Evolutionary conservation across 768 basidiomycete species (phyloP), one percentile per base, ranked within the genome.

Genomic region (Suillus weaverae): DNA sequence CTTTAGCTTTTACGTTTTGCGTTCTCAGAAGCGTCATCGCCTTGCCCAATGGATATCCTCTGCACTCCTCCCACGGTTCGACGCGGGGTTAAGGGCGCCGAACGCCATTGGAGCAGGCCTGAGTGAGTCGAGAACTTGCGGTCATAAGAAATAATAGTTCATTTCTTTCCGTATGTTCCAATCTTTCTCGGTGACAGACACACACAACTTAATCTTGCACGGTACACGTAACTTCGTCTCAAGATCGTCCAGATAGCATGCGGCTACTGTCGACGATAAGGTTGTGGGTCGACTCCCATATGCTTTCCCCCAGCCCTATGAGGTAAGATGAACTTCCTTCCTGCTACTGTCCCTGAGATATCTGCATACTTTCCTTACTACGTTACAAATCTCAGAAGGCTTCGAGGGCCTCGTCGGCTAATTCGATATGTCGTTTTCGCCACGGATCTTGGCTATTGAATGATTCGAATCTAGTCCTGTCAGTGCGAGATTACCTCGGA

Each of bases 1-100:
- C 56, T 57, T 57, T 57, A 26, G 10, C 56, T 57, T 57, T 57
- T 57, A 57, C 56, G 56, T 57, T 57, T 57, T 57, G 38, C 56
- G 56, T 57, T 56, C 38, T 39, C 9, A 57, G 56, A 57, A 57
- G 56, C 56, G 26, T 57, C 36, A 57, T 57, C 8, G 38, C 16
- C 56, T 57, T 26, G 16, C 26, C 22, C 22, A 38, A 39, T 38
- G 16, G n/a, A 57, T 39, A 38, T 16, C 36, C 22, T 18, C 22
- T 26, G 13, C 16, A 5, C 14, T 10, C 14, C 36, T 57, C 56
- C n/a, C 56, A 39, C 38, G 56, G 22, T 57, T 39, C 56, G 36
- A 5, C 14, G 56, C 56, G 56, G 56, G 56, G 56, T 57, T 57
- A 57, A 57, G 22, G 56, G 56, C 38, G 22, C 26, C 36, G 56